phyloP scores from a whole-genome alignment of 768 basidiomycete species.

The Xerocomellus intermedius region DNA sequence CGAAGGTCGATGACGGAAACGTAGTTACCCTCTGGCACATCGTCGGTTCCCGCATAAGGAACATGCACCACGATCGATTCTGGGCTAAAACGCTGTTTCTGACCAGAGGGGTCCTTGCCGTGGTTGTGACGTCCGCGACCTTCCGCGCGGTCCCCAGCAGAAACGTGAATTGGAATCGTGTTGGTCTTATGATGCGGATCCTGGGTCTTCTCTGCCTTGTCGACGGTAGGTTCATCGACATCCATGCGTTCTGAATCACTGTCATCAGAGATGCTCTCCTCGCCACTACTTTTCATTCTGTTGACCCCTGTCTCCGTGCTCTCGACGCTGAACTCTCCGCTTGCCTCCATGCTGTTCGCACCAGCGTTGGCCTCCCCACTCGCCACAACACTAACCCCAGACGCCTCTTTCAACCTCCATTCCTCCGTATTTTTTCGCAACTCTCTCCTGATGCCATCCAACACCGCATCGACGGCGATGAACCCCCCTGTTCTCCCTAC shows the following conservation, averaged over 20 bases:
- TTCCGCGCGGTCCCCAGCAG: slow-evolving; percentile 30
- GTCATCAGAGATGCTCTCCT: slow-evolving; percentile 2
- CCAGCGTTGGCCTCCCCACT: neutral
- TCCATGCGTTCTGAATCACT: slow-evolving; percentile 25
- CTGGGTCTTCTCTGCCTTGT: neutral
- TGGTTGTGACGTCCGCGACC: slow-evolving; percentile 9
- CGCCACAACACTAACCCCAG: neutral
- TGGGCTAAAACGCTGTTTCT: slow-evolving; percentile 15
- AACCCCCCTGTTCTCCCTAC: slow-evolving; percentile 95
- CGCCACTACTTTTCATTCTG: neutral
- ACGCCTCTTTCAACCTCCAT: slow-evolving; percentile 4
- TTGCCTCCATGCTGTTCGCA: slow-evolving; percentile 1
- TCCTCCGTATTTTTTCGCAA: slow-evolving; percentile 38
- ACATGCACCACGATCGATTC: slow-evolving; percentile 32
- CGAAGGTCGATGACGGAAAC: slow-evolving; percentile 13
- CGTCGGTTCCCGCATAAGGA: slow-evolving; percentile 18
- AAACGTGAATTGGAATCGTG: slow-evolving; percentile 28
- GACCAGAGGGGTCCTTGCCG: neutral
- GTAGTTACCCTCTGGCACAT: slow-evolving; percentile 19
- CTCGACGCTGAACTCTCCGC: slow-evolving; percentile 4
- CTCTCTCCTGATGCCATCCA: slow-evolving; percentile 71
- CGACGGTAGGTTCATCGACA: slow-evolving; percentile 22
- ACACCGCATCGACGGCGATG: slow-evolving; percentile 83
- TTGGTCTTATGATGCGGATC: slow-evolving; percentile 11
- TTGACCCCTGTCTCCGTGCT: slow-evolving; percentile 8